Base-by-base conservation (phyloP, 2,329 filamentous ascomycete genomes). In the Fusarium illudens region DNA sequence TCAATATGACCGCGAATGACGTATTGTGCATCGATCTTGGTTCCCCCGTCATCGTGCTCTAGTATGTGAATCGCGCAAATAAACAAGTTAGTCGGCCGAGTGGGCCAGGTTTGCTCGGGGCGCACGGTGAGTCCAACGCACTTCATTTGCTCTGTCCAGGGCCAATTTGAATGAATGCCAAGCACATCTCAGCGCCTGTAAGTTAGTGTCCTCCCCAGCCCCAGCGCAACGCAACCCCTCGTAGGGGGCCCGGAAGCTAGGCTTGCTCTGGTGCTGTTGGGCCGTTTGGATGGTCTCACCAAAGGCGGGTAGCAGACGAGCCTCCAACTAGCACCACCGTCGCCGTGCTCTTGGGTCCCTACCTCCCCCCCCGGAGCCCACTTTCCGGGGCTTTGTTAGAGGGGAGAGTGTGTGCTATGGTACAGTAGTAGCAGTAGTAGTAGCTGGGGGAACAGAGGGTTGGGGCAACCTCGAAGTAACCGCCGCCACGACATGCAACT, bases 31-130 rank as follows among this genome's bases (percentile, higher is more conserved):
- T 55, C 61, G 55, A 42, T 52, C 17, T 19, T 49, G 22, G 62
- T 54, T n/a, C n/a, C 52, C 55, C 53, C 54, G 34, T 33, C 59
- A 71, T 71, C 68, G 68, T 52, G 17, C 48, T 69, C 54, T 60
- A 62, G 68, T 68, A 68, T 68, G 62, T 19, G 57, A 60, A 71
- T 71, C 67, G 67, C 54, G 11, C 37, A 56, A 61, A 60, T 55
- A 30, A 33, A 50, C 10, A 20, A 17, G 51, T 20, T 59, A 67
- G 60, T 60, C 44, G 46, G 49, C 51, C 59, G 52, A 60, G 59
- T 66, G 62, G 60, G 55, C 50, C 46, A 56, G 53, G 20, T 22
- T 57, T 39, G 39, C 42, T 20, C 32, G 64, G 64, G 19, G 55
- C 53, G 67, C 67, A 70, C 67, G 67, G 68, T 37, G 49, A 36